Evolutionary conservation across 306 rosid genomes (phyloP).

Genomic region (Sechiopsis laciniata): DNA sequence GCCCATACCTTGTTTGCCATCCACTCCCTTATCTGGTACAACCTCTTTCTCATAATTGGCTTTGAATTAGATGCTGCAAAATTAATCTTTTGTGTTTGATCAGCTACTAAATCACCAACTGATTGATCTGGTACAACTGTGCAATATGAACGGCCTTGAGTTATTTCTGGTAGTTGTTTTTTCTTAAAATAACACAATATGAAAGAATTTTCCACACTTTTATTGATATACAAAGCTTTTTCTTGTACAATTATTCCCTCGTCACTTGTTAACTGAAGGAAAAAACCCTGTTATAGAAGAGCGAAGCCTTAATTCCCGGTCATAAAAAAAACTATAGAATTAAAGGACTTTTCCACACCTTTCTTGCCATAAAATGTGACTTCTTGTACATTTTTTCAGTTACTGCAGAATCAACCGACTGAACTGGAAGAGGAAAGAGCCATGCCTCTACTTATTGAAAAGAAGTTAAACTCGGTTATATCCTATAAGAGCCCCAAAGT

Average conservation of each 20-base stretch:
- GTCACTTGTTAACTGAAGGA: neutral
- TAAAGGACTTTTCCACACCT: neutral
- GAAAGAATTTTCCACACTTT: neutral
- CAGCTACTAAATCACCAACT: slow-evolving; percentile 18
- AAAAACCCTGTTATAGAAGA: no score
- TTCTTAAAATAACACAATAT: neutral
- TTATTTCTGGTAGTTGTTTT: neutral
- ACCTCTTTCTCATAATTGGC: neutral
- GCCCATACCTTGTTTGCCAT: slow-evolving; percentile 5
- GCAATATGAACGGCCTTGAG: neutral
- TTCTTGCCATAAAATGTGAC: neutral
- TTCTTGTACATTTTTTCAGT: neutral
- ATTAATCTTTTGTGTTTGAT: neutral
- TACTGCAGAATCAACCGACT: neutral
- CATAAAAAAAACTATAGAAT: no score
- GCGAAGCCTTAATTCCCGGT: no score
- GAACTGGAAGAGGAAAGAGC: slow-evolving; percentile 29
- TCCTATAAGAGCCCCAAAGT: neutral
- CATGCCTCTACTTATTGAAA: slow-evolving; percentile 39
- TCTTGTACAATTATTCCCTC: slow-evolving; percentile 6
- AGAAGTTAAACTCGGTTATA: slow-evolving; percentile 12
- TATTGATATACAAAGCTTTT: neutral
- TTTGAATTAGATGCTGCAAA: neutral
- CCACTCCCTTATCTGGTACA: neutral
- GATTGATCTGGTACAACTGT: slow-evolving; percentile 5